Evolutionary conservation across 176 grass and related monocot genomes (phyloP).

Genomic region (Poa pratensis): DNA sequence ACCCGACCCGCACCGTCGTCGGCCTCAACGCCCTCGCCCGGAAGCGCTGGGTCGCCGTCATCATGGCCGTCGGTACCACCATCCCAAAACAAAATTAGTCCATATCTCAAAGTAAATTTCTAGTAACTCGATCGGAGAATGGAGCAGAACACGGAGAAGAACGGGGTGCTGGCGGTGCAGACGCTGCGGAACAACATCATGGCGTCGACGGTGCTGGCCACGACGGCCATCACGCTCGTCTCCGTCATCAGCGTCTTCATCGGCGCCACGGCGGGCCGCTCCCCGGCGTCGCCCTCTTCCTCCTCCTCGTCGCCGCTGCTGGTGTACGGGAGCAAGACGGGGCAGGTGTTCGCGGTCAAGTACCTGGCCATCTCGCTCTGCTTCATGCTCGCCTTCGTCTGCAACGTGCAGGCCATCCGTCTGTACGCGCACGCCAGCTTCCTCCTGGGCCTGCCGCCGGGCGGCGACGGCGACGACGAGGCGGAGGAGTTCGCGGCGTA

Average conservation of each 20-base stretch:
- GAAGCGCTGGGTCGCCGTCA: conserved; percentile 67
- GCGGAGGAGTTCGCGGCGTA: conserved; percentile 47
- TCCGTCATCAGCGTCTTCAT: conserved; percentile 79
- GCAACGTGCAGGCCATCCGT: conserved; percentile 85
- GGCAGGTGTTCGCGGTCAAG: conserved; percentile 54
- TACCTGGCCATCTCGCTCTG: conserved; percentile 81
- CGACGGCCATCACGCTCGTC: conserved; percentile 75
- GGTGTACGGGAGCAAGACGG: conserved; percentile 71
- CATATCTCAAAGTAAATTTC: not conserved
- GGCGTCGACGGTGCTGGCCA: conserved; percentile 86
- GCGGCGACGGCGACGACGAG: not conserved
- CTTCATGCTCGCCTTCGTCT: conserved; percentile 86
- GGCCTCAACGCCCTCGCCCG: conserved; percentile 72
- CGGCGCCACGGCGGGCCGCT: conserved; percentile 41
- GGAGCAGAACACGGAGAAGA: conserved; percentile 61
- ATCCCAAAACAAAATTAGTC: not conserved
- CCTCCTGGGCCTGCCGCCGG: conserved; percentile 59
- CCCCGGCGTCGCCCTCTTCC: not conserved
- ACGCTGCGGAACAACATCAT: conserved; percentile 91
- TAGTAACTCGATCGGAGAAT: not conserved
- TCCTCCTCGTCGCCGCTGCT: conserved; percentile 25
- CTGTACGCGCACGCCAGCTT: conserved; percentile 82
- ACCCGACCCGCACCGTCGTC: conserved; percentile 61
- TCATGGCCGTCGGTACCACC: conserved; percentile 71
- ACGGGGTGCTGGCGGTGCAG: conserved; percentile 79